Conservation (phyloP, 2,329 filamentous ascomycete genomes). For the Colletotrichum sp. region DNA sequence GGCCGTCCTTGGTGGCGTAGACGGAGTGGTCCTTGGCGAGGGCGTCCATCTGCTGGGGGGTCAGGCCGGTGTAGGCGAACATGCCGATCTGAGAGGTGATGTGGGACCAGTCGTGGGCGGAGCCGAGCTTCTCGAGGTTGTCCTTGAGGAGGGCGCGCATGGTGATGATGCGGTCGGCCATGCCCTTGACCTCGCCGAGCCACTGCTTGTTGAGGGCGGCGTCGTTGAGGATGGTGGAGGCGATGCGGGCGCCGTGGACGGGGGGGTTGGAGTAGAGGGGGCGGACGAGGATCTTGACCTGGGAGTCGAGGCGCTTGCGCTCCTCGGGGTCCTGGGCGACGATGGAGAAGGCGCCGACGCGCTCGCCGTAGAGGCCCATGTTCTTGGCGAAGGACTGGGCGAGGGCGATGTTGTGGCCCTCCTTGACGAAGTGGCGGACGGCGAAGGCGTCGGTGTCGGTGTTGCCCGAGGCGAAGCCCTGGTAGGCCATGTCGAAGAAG, state of each 20-base stretch:
- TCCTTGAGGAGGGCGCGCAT: conserved; percentile 95
- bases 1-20: conserved; percentile 92
- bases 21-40: conserved; percentile 96
- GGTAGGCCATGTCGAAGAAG: conserved; percentile 99
- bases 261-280: conserved; percentile 98
- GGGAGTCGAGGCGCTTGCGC: conserved; percentile 94
- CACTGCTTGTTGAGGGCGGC: conserved; percentile 87
- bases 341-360: conserved; percentile 95
- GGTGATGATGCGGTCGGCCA: conserved; percentile 98
- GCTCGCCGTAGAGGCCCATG: conserved; percentile 99
- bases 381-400: conserved; percentile 99
- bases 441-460: conserved; percentile 94
- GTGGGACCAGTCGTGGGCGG: conserved; percentile 98
- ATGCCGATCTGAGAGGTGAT: conserved; percentile 99
- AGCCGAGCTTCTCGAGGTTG: conserved; percentile 93
- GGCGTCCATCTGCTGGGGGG: conserved; percentile 86
- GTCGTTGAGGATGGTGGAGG: conserved; percentile 89
- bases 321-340: conserved; percentile 85
- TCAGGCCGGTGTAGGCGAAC: conserved; percentile 98
- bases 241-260: conserved; percentile 93
- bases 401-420: conserved; percentile 88
- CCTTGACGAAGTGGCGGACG: conserved; percentile 88
- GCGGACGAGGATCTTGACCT: conserved; percentile 97
- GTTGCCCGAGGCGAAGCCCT: conserved; percentile 94
- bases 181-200: conserved; percentile 95